Conservation (phyloP, 2,329 filamentous ascomycete genomes). For the Ascochyta viciae-villosae region DNA sequence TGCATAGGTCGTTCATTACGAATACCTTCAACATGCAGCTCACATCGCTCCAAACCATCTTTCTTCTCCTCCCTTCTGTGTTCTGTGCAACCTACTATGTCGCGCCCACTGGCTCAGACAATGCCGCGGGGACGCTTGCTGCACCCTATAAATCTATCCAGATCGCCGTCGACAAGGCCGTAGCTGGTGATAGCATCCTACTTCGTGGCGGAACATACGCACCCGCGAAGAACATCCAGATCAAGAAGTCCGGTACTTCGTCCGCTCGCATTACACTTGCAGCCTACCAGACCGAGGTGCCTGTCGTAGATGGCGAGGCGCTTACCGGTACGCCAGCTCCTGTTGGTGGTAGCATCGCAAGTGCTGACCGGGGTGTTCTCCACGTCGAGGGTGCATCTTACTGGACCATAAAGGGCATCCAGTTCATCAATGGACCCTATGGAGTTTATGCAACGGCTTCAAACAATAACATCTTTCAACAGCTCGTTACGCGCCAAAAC, state of each 20-base stretch:
- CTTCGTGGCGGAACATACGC: constrained; percentile 56
- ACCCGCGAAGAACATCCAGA: constrained; percentile 57
- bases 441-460: constrained; percentile 47
- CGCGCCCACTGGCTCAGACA: constrained; percentile 51
- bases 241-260: constrained; percentile 51
- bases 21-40: constrained; percentile 15
- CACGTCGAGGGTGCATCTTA: constrained; percentile 56
- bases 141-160: constrained; percentile 58
- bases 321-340: constrained; percentile 52
- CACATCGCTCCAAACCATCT: constrained; percentile 18
- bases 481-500: constrained; percentile 50
- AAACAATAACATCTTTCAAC: constrained; percentile 48
- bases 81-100: constrained; percentile 53
- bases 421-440: constrained; percentile 49
- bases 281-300: constrained; percentile 54
- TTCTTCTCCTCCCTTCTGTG: constrained; percentile 19
- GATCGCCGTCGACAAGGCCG: constrained; percentile 54
- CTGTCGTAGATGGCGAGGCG: constrained; percentile 57
- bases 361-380: constrained; percentile 55
- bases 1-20: background rate
- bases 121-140: constrained; percentile 50
- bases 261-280: constrained; percentile 53
- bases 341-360: constrained; percentile 50
- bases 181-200: constrained; percentile 56
- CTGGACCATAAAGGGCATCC: constrained; percentile 56